Evolutionary conservation across 768 basidiomycete species (phyloP), one percentile per base, ranked within the genome.

Genomic region (Kwoniella dendrophila): DNA sequence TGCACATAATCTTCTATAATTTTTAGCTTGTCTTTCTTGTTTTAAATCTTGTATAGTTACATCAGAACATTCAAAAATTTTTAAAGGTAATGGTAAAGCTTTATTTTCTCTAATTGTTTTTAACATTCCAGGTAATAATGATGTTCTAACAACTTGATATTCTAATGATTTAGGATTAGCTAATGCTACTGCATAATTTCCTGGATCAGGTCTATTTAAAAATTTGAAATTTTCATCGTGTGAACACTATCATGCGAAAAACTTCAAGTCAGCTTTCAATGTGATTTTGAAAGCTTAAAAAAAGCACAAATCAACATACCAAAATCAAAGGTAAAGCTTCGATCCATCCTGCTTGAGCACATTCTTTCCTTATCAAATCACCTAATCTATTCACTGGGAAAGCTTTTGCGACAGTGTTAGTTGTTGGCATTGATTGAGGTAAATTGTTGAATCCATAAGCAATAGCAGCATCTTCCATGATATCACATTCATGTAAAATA

Each of bases 391-490:
- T 94, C 68, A 96, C 87, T 1, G 88, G 86, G 59, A 93, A 82
- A 10, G 92, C 92, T 75, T 95, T 92, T 22, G 91, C 95, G 38
- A 98, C 90, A 6, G 96, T 98, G 77, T 88, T 94, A 18, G 94
- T 96, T 6, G 86, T 81, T 1, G 96, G 96, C 85, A 99, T 93
- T 14, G 86, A 87, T 70, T 90, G 85, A 1, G 92, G 90, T 27
- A 99, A 84, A 71, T 95, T 96, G 82, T 99, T 97, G 83, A 92
- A 98, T 1, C 96, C 96, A 75, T 94, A 96, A 0, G 93, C 96
- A 67, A 99, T 90, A 10, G 96, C 96, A 1, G 89, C 92, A 67
- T 99, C 96, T 77, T 99, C 96, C 88, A 99, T 90, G 76, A 98
- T 85, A 76, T 99, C 96, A 74, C 94, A 96, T 78, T 98, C 93